These are phyloP conservation scores for Brasilioporus rufonigricans DNA, from an alignment of 768 basidiomycete genomes.

Conservation along the genomic window DNA sequence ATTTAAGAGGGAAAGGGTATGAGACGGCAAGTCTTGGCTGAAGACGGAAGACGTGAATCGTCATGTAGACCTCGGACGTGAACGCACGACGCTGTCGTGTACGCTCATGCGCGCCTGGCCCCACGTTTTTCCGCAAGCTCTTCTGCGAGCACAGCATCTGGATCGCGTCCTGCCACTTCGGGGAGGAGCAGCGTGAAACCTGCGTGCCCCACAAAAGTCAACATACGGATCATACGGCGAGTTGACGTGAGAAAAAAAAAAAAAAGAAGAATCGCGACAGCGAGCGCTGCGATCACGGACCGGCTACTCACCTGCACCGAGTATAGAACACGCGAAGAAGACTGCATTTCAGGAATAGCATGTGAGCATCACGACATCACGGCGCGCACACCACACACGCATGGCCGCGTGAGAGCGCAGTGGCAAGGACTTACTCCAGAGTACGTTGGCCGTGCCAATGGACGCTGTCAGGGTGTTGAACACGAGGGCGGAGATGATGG, in stretches of 20 bases:
- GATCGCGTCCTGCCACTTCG: conserved; percentile 50
- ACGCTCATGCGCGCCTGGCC: background rate
- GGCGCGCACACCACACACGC: background rate
- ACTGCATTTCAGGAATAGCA: conserved; percentile 38
- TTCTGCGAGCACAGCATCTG: conserved; percentile 43
- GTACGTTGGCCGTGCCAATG: conserved; percentile 63
- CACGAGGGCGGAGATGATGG: conserved; percentile 71
- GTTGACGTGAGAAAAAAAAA: too few relatives aligned
- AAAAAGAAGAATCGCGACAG: too few relatives aligned
- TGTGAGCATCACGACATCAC: background rate
- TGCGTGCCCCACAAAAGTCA: too few relatives aligned
- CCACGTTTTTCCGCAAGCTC: conserved; percentile 32
- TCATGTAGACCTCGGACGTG: too few relatives aligned
- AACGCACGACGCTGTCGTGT: background rate
- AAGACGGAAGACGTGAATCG: too few relatives aligned
- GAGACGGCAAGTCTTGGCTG: too few relatives aligned
- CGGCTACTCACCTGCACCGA: conserved; percentile 44
- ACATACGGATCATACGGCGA: too few relatives aligned
- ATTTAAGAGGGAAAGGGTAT: too few relatives aligned
- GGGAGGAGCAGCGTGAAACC: conserved; percentile 47
- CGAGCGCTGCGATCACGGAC: background rate
- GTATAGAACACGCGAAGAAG: conserved; percentile 63
- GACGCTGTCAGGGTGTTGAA: conserved; percentile 61
- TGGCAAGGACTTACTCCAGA: conserved; percentile 60
- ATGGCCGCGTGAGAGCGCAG: background rate